Evolutionary conservation across 768 basidiomycete genomes (phyloP).

Genomic region (Lepiota venenata): DNA sequence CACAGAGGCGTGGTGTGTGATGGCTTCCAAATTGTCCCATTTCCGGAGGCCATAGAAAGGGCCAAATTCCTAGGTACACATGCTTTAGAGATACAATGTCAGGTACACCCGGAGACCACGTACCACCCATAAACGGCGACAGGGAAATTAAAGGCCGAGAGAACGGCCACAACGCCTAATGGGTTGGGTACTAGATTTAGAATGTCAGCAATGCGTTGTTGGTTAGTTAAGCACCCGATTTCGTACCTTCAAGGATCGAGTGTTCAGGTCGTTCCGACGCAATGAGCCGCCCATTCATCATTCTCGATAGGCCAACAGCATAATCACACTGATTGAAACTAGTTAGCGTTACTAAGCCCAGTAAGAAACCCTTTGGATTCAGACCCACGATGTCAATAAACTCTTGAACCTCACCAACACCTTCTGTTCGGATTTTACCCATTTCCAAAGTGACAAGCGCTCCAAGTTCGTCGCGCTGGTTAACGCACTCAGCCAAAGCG

Average conservation of each 20-base stretch:
- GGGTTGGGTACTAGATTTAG: constrained; percentile 78
- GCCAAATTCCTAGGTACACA: constrained; percentile 73
- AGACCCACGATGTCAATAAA: constrained; percentile 86
- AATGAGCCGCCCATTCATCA: constrained; percentile 90
- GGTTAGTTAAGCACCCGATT: constrained; percentile 9
- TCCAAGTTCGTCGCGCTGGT: constrained; percentile 73
- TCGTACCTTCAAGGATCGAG: constrained; percentile 80
- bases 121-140: constrained; percentile 92
- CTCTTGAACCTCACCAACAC: constrained; percentile 91
- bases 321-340: constrained; percentile 73
- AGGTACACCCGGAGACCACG: constrained; percentile 13
- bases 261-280: constrained; percentile 90
- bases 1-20: constrained; percentile 86
- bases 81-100: neutral
- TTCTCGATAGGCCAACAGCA: constrained; percentile 87
- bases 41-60: constrained; percentile 84
- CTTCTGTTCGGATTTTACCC: constrained; percentile 91
- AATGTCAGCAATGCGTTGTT: constrained; percentile 18
- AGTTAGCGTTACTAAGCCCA: constrained; percentile 7
- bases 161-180: constrained; percentile 63
- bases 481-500: constrained; percentile 13
- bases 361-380: neutral
- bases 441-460: constrained; percentile 84
- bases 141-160: constrained; percentile 97
- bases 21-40: constrained; percentile 95